Percentiles rank a stretch among this genome's conserved stretches.
Conservation (phyloP, 2,329 filamentous ascomycete genomes). For the Bisporella sp. region DNA sequence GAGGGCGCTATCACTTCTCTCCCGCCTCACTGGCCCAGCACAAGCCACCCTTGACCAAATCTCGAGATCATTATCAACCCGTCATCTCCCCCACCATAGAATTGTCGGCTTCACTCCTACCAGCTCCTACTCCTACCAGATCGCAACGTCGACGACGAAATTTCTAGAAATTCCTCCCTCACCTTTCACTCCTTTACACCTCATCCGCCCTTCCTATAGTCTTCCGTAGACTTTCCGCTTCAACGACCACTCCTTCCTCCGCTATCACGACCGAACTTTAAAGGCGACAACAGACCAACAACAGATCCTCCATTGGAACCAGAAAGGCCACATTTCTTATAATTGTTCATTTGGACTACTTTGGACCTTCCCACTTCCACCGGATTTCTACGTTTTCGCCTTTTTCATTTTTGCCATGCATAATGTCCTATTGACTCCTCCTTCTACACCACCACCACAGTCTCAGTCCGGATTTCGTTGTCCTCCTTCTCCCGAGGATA, state of each 20-base stretch:
- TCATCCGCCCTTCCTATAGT: constrained; percentile 7
- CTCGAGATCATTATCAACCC: constrained; percentile 4
- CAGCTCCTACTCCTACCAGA: constrained; percentile 4
- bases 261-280: background rate
- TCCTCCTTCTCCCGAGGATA: constrained; percentile 62
- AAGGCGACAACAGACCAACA: background rate
- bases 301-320: constrained; percentile 4
- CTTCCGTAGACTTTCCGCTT: constrained; percentile 8
- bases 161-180: constrained; percentile 13
- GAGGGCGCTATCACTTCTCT: background rate
- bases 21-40: background rate
- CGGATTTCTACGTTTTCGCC: constrained; percentile 10
- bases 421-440: constrained; percentile 19
- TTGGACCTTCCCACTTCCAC: constrained; percentile 9
- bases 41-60: background rate
- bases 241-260: constrained; percentile 5
- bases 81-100: constrained; percentile 1
- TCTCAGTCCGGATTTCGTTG: constrained; percentile 5
- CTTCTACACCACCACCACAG: constrained; percentile 18
- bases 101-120: background rate
- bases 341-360: constrained; percentile 14
- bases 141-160: constrained; percentile 4
- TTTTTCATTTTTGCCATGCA: constrained; percentile 23
- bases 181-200: constrained; percentile 9
- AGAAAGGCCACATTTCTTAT: constrained; percentile 12